Percentiles rank a stretch among this genome's conserved stretches.
Evolutionary conservation across 352 stramenopile genomes (phyloP).

Genomic region (Blastocystis sp.): DNA sequence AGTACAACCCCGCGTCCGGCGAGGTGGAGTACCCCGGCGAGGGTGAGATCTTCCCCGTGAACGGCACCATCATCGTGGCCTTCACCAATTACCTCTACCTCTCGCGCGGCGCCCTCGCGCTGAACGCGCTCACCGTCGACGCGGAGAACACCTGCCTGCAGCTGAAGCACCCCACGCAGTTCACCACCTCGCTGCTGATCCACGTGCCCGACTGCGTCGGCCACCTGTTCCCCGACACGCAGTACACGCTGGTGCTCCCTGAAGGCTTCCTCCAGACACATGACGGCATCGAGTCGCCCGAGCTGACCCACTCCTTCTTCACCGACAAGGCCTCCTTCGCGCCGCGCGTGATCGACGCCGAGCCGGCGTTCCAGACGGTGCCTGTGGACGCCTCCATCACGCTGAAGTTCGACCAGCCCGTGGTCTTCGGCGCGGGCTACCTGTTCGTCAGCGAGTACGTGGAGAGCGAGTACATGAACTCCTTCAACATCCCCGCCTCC

Average conservation of each 20-base stretch:
- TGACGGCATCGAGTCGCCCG: not conserved
- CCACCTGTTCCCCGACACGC: not conserved
- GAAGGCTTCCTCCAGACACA: slow-evolving; percentile 18
- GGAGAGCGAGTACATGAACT: slow-evolving; percentile 50
- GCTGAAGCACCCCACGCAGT: not conserved
- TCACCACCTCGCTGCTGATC: slow-evolving; percentile 10
- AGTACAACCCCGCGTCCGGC: slow-evolving; percentile 1
- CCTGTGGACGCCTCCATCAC: slow-evolving; percentile 17
- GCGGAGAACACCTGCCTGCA: slow-evolving; percentile 43
- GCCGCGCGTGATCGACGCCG: slow-evolving; percentile 5
- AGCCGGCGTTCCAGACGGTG: not conserved
- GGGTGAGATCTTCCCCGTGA: not conserved
- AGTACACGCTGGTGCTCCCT: slow-evolving; percentile 29
- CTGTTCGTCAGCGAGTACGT: slow-evolving; percentile 54
- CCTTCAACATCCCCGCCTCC: slow-evolving; percentile 20
- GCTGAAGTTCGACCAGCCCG: slow-evolving; percentile 52
- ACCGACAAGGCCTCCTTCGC: not conserved
- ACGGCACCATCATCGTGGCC: not conserved
- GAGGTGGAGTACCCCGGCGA: not conserved
- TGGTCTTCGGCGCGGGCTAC: slow-evolving; percentile 3
- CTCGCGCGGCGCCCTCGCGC: not conserved
- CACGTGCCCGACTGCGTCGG: slow-evolving; percentile 27
- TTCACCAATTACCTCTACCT: slow-evolving; percentile 53
- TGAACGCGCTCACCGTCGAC: slow-evolving; percentile 36
- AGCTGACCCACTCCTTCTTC: slow-evolving; percentile 29